Evolutionary conservation across 805 yeast species (phyloP).

Genomic region (Myxozyma vanderwaltii): DNA sequence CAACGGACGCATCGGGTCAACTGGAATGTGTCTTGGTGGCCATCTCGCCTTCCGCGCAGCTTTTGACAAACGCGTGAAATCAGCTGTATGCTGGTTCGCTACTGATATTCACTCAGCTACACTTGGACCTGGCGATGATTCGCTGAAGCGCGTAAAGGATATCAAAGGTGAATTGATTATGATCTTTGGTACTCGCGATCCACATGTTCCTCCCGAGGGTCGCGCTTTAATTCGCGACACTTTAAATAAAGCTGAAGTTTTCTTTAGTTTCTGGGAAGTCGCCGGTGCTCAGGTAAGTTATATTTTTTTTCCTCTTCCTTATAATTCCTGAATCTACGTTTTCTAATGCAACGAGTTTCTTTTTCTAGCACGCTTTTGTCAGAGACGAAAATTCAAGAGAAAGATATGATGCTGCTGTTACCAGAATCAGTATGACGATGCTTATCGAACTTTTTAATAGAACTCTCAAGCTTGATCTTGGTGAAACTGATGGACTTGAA

Average conservation of each 20-base stretch:
- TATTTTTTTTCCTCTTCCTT: no score
- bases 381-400: constrained; percentile 79
- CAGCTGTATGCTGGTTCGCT: constrained; percentile 75
- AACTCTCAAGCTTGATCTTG: constrained; percentile 64
- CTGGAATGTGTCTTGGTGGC: constrained; percentile 88
- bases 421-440: constrained; percentile 67
- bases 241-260: constrained; percentile 60
- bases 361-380: constrained; percentile 71
- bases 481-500: constrained; percentile 58
- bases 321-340: no score
- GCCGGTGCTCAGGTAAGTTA: constrained; percentile 55
- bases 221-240: constrained; percentile 67
- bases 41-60: constrained; percentile 75
- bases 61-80: constrained; percentile 62
- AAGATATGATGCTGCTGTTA: constrained; percentile 78
- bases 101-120: constrained; percentile 75
- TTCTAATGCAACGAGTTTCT: not conserved
- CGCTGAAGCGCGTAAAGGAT: constrained; percentile 58
- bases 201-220: constrained; percentile 78
- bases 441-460: constrained; percentile 71
- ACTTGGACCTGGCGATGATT: constrained; percentile 71
- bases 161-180: constrained; percentile 60
- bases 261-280: constrained; percentile 70
- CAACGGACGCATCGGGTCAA: constrained; percentile 73
- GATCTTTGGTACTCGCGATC: constrained; percentile 69